phyloP scores from a whole-genome alignment of 2,329 filamentous ascomycete genomes.

The Leptodontidium sp. region DNA sequence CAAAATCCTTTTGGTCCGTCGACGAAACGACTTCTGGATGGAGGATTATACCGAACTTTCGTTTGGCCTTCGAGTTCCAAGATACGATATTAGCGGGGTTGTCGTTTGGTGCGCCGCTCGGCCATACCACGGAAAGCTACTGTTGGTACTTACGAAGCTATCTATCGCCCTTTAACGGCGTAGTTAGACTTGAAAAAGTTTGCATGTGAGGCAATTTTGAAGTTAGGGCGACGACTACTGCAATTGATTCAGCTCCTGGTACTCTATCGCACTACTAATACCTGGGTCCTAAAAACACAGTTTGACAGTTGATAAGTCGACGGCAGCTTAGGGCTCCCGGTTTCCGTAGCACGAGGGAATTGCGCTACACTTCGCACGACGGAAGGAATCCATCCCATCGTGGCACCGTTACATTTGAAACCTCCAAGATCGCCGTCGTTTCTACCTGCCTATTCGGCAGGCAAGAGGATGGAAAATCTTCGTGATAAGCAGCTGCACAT shows the following conservation, averaged over 20 bases:
- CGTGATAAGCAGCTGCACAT: not conserved
- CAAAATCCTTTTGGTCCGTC: conserved; percentile 2
- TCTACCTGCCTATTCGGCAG: not conserved
- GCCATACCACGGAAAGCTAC: not conserved
- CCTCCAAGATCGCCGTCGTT: conserved; percentile 4
- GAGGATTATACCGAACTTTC: not conserved
- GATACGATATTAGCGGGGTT: not conserved
- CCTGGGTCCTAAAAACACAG: not conserved
- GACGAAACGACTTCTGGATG: not conserved
- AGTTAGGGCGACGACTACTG: not conserved
- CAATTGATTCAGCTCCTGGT: too few relatives aligned
- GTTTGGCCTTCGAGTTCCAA: not conserved
- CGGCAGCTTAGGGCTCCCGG: not conserved
- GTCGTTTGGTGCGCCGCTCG: not conserved
- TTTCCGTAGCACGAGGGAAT: not conserved
- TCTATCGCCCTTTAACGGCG: not conserved
- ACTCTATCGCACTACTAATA: too few relatives aligned
- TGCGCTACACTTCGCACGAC: not conserved
- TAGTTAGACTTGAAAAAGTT: not conserved
- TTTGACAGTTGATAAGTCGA: not conserved
- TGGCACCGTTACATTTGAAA: not conserved
- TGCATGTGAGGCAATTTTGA: not conserved
- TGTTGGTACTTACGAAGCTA: not conserved
- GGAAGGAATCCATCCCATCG: not conserved
- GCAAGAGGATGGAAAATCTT: not conserved